phyloP scores from a whole-genome alignment of 2,329 filamentous ascomycete species.

The Aspergillus phoenicis region DNA sequence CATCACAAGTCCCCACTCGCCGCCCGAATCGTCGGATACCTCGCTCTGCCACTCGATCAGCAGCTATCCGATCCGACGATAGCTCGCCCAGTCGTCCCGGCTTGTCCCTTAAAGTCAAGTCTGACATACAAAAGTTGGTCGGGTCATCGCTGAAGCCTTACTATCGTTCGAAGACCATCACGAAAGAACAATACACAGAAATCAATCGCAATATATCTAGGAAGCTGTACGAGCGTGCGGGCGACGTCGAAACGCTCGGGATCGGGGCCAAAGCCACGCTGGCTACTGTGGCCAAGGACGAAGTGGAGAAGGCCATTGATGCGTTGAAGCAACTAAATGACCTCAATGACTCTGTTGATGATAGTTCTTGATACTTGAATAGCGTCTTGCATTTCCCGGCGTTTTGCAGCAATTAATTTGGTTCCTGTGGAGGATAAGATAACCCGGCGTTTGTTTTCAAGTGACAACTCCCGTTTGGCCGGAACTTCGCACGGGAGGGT shows the following conservation, averaged over 20 bases:
- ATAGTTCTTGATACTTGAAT: conserved; percentile 21
- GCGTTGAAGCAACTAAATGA: conserved; percentile 29
- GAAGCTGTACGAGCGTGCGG: conserved; percentile 74
- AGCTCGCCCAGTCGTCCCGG: conserved; percentile 66
- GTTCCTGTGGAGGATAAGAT: conserved; percentile 7
- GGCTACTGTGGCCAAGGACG: conserved; percentile 74
- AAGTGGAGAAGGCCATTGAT: conserved; percentile 74
- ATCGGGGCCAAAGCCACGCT: conserved; percentile 68
- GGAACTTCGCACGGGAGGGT: neutral
- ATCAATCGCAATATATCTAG: conserved; percentile 91
- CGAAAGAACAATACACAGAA: conserved; percentile 84
- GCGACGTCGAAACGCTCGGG: conserved; percentile 61
- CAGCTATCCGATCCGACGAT: conserved; percentile 55
- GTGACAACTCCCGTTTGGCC: neutral
- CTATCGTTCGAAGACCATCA: conserved; percentile 77
- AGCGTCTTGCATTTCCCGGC: conserved; percentile 22
- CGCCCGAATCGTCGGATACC: conserved; percentile 30
- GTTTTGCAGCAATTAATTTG: conserved; percentile 22
- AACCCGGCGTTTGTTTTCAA: conserved; percentile 21
- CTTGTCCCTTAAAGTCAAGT: conserved; percentile 81
- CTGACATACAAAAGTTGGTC: conserved; percentile 86
- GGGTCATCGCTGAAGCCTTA: conserved; percentile 78
- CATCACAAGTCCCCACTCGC: conserved; percentile 16
- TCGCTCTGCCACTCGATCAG: conserved; percentile 23
- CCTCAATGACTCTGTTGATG: conserved; percentile 20